Conservation (phyloP, 2,329 filamentous ascomycete genomes). For the Bertia moriformis region DNA sequence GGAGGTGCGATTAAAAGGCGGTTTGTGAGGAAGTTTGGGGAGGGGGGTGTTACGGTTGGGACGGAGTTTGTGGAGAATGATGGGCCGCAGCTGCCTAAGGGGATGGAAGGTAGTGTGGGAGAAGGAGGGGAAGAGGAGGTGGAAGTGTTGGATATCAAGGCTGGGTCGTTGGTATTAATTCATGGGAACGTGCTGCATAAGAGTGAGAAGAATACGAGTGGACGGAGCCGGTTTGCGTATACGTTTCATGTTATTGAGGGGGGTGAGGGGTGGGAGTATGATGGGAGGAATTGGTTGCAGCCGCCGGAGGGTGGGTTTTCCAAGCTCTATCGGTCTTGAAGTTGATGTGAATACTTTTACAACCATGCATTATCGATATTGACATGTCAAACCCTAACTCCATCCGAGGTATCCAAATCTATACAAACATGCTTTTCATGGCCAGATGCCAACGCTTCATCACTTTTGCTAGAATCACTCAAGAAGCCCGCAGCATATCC, state of each 20-base stretch:
- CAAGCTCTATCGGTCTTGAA: constrained; percentile 19
- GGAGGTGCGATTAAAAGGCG: constrained; percentile 36
- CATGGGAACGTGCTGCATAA: constrained; percentile 58
- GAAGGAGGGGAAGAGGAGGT: constrained; percentile 27
- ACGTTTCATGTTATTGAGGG: constrained; percentile 60
- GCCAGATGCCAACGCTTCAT: no score
- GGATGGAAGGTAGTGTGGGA: constrained; percentile 14
- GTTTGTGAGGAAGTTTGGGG: constrained; percentile 32
- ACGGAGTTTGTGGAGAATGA: constrained; percentile 24
- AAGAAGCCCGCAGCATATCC: constrained; percentile 38
- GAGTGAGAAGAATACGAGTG: constrained; percentile 51
- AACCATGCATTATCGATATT: no score
- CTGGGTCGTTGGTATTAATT: constrained; percentile 52
- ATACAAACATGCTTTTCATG: no score
- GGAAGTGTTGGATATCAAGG: constrained; percentile 47
- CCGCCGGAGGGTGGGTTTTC: constrained; percentile 43
- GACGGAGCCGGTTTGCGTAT: constrained; percentile 45
- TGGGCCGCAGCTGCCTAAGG: constrained; percentile 15
- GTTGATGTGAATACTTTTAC: no score
- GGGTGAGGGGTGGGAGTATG: constrained; percentile 33
- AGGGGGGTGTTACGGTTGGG: constrained; percentile 13
- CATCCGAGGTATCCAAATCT: no score
- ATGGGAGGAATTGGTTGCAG: constrained; percentile 53
- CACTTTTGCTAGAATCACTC: no score
- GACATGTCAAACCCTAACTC: no score